These are phyloP conservation scores for Saposhnikovia divaricata DNA, from an alignment of 129 eudicot species.

Conservation along the genomic window DNA sequence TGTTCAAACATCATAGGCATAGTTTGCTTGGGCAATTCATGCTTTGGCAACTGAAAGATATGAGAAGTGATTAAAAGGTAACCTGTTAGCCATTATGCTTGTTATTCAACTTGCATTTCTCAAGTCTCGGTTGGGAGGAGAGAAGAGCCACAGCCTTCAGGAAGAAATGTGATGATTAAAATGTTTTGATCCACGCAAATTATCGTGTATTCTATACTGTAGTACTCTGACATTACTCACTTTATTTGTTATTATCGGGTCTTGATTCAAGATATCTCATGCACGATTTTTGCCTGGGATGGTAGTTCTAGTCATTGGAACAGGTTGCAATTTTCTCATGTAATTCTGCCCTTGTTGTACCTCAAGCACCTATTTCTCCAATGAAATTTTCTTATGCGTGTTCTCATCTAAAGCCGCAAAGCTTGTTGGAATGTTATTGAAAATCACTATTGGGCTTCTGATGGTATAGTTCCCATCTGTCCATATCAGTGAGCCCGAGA, in stretches of 20 bases:
- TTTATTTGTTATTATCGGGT: neutral
- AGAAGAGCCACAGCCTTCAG: neutral
- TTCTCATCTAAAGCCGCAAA: no score
- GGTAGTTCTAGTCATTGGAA: neutral
- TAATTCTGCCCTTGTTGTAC: neutral
- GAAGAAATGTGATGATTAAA: neutral
- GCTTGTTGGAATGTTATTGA: slow-evolving; percentile 20
- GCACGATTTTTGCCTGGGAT: neutral
- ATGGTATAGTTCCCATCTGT: slow-evolving; percentile 21
- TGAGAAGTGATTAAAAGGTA: neutral
- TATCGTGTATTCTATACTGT: neutral
- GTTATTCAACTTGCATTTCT: neutral
- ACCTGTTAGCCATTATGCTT: neutral
- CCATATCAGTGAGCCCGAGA: no score
- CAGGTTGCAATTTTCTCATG: neutral
- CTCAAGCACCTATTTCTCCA: neutral
- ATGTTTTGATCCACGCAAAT: neutral
- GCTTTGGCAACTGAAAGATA: neutral
- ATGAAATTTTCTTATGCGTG: neutral
- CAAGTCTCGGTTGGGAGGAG: neutral
- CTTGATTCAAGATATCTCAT: neutral
- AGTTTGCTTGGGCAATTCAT: neutral
- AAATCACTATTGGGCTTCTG: slow-evolving; percentile 22
- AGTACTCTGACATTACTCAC: neutral
- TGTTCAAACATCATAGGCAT: neutral